Evolutionary conservation across 1,139 yeast genomes (phyloP).

Genomic region (Yamadazyma friedrichii): DNA sequence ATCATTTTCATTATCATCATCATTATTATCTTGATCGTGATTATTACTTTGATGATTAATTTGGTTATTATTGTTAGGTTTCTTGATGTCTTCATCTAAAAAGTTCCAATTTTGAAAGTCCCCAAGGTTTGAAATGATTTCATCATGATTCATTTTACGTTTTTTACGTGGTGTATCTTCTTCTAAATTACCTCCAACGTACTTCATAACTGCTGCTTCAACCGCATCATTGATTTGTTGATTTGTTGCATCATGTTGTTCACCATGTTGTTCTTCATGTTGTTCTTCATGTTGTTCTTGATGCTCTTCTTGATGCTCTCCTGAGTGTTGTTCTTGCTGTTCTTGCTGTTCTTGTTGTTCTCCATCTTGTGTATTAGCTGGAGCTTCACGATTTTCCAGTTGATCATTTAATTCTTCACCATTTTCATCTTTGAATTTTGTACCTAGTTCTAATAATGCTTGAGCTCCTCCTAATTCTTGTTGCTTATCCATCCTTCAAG

Average conservation of each 20-base stretch:
- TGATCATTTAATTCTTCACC: slow-evolving; percentile 1
- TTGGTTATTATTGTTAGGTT: slow-evolving; percentile 9
- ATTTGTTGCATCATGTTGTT: slow-evolving; percentile 20
- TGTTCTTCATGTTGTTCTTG: slow-evolving; percentile 11
- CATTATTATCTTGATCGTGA: slow-evolving; percentile 13
- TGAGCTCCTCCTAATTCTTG: slow-evolving; percentile 49
- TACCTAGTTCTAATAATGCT: slow-evolving; percentile 43
- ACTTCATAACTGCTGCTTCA: slow-evolving; percentile 73
- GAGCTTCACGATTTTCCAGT: slow-evolving; percentile 2
- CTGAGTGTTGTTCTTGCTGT: not conserved
- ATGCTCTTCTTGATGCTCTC: slow-evolving; percentile 7
- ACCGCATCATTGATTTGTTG: slow-evolving; percentile 54
- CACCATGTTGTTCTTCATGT: slow-evolving; percentile 4
- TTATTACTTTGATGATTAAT: not conserved
- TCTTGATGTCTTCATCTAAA: slow-evolving; percentile 25
- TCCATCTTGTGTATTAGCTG: slow-evolving; percentile 12
- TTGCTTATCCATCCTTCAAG: slow-evolving; percentile 28
- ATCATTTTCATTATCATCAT: slow-evolving; percentile 2
- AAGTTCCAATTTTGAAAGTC: slow-evolving; percentile 57
- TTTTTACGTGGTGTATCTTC: slow-evolving; percentile 16
- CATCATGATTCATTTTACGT: slow-evolving; percentile 23
- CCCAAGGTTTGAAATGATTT: slow-evolving; percentile 33
- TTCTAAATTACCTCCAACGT: slow-evolving; percentile 61
- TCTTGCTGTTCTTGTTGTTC: slow-evolving; percentile 7
- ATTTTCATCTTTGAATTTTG: slow-evolving; percentile 15